These are phyloP conservation scores for Lyophyllum atratum DNA, from an alignment of 768 basidiomycete species.

Conservation along the genomic window DNA sequence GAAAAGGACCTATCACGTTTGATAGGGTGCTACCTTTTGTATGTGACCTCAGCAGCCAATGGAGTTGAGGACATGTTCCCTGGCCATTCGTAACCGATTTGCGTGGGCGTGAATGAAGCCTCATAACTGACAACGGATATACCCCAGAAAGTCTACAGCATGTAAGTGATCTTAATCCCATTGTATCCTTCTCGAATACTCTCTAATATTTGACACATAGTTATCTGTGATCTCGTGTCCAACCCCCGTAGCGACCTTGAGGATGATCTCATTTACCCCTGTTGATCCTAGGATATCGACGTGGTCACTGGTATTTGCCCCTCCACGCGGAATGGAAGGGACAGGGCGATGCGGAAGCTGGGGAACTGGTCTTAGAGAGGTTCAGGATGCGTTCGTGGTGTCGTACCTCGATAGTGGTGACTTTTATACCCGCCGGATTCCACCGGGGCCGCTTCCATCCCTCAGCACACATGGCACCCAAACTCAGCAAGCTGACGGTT, in stretches of 20 bases:
- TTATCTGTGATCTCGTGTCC: conserved; percentile 57
- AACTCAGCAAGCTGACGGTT: conserved; percentile 80
- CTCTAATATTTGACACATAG: conserved; percentile 76
- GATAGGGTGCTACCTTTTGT: conserved; percentile 25
- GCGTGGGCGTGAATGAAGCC: not conserved
- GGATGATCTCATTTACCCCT: conserved; percentile 83
- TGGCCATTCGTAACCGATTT: not conserved
- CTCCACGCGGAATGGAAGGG: conserved; percentile 77
- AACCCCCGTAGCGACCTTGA: conserved; percentile 73
- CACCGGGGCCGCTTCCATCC: conserved; percentile 89
- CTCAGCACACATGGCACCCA: conserved; percentile 96
- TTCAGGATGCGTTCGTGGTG: not conserved
- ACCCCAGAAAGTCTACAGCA: too few relatives aligned
- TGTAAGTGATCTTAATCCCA: conserved; percentile 61
- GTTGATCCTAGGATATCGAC: conserved; percentile 84
- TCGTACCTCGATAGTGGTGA: conserved; percentile 84
- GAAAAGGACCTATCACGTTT: conserved; percentile 16
- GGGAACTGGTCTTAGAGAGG: not conserved
- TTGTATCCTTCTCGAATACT: conserved; percentile 70
- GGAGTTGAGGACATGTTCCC: conserved; percentile 18
- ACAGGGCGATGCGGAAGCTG: conserved; percentile 83
- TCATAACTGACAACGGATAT: too few relatives aligned
- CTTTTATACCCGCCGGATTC: conserved; percentile 89
- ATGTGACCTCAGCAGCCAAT: conserved; percentile 20
- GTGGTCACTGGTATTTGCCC: conserved; percentile 90